Evolutionary conservation across 2,329 filamentous ascomycete genomes (phyloP), one percentile per base, ranked within the genome.

Genomic region (Polytolypa hystricis): DNA sequence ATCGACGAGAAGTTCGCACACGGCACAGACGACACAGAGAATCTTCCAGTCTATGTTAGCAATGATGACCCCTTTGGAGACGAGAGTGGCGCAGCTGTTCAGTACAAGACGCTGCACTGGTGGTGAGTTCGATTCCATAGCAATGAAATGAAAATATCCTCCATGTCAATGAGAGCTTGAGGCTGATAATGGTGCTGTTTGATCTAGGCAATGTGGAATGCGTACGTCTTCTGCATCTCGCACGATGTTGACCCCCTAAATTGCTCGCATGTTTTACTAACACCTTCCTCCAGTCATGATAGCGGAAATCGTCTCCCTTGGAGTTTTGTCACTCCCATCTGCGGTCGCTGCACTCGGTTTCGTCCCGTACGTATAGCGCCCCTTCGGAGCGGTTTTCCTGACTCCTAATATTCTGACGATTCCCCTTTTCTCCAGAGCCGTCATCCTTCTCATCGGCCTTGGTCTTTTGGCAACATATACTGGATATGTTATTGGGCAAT

Each of bases 391-490:
- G n/a, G 30, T 21, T 16, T 33, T 5, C 26, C 15, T 20, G 19
- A 16, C 17, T 42, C 37, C 2, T n/a, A 29, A 39, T 23, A 10
- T 14, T 9, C 17, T 28, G 30, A 28, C 15, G 17, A 32, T 15
- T n/a, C 17, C 37, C 20, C 18, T 35, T 16, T 17, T 2, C 12
- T 9, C 15, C 21, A 66, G 62, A 8, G 70, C 70, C 9, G 50
- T 74, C 10, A 61, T 78, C 33, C 55, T 75, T 23, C 66, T 74
- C 30, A 42, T 75, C 34, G 50, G 60, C 14, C 55, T 78, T 8
- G 73, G 74, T 16, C 35, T 71, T 17, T 51, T 77, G 6, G 65
- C 74, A 2, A 72, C 67, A n/a, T 78, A 77, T 49, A 75, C 73
- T 2, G 73, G 74, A 30, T 75, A 69, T 47, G 65, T 77, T 4